Percentiles rank a stretch among this genome's conserved stretches.
Conservation (phyloP, 208 protist species). For the Acanthamoeba triangularis region DNA sequence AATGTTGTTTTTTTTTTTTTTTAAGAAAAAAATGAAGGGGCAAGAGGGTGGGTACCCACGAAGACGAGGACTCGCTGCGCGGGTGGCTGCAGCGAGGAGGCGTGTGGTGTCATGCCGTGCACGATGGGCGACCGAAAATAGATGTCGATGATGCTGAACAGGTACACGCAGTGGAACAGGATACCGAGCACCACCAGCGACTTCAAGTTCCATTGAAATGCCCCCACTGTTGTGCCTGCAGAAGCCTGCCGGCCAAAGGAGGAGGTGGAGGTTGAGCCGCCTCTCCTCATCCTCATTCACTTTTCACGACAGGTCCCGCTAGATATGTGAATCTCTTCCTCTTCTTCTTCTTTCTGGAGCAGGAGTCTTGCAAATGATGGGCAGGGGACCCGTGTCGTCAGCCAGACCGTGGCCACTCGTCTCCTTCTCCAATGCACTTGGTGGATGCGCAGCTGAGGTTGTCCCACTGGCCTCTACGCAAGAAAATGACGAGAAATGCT, state of each 20-base stretch:
- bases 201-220: not conserved
- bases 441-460: too few relatives aligned
- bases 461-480: too few relatives aligned
- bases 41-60: conserved; percentile 76
- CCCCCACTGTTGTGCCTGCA: not conserved
- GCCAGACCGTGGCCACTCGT: too few relatives aligned
- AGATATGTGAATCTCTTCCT: too few relatives aligned
- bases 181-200: conserved; percentile 83
- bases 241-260: too few relatives aligned
- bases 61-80: conserved; percentile 82
- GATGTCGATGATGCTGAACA: conserved; percentile 90
- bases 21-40: not conserved
- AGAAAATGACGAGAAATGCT: not conserved
- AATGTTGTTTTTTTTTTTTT: not conserved
- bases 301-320: too few relatives aligned
- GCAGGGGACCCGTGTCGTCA: too few relatives aligned
- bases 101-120: conserved; percentile 88
- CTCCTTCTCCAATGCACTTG: too few relatives aligned
- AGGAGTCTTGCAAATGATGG: too few relatives aligned
- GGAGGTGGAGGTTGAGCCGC: not conserved
- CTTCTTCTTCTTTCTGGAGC: too few relatives aligned
- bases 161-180: conserved; percentile 85
- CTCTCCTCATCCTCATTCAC: too few relatives aligned
- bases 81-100: conserved; percentile 35
- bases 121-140: conserved; percentile 90